Evolutionary conservation across 2,329 filamentous ascomycete genomes (phyloP), one percentile per base, ranked within the genome.

Genomic region (Cercospora nicotianae): DNA sequence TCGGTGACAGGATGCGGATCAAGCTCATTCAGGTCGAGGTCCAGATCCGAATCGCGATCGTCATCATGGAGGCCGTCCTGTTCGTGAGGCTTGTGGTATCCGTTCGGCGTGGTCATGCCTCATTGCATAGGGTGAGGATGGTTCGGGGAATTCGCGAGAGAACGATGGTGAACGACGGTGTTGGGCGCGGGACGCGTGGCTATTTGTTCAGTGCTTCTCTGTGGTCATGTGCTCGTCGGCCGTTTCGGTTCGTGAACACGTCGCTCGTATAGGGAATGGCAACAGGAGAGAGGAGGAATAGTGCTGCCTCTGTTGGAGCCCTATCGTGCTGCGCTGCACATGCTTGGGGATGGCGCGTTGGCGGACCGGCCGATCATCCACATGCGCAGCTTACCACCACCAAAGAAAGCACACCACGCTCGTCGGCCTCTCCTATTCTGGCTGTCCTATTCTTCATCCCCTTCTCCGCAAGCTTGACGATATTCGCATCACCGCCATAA

Each of bases 1-100:
- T 67, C 59, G 23, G 68, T 31, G 23, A 66, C 77, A 77, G 65
- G 74, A 18, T 74, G 74, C 23, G 91, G 91, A 77, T 94, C 91
- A 72, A 95, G 88, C 83, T 94, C 92, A 76, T 92, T 86, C 73
- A 93, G 85, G 75, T 94, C 90, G 75, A 95, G 84, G 70, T 92
- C 90, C 73, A 90, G 87, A 78, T 94, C 91, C 60, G 90, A 92
- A 78, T 94, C 91, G 77, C 73, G 71, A 55, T 76, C 72, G 66
- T 75, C 64, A 67, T 89, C 83, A 75, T 83, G 80, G 69, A 85
- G 85, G 68, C 86, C 87, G 80, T 90, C 88, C 80, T 89, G 89
- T 76, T 87, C 86, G 78, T 89, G 86, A 76, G 86, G 80, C 71
- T 80, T 78, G 76, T 81, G 79, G 76, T 83, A 81, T 75, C 80